Conservation (phyloP, 2,329 filamentous ascomycete species). For the Clarireedia hainanense region DNA sequence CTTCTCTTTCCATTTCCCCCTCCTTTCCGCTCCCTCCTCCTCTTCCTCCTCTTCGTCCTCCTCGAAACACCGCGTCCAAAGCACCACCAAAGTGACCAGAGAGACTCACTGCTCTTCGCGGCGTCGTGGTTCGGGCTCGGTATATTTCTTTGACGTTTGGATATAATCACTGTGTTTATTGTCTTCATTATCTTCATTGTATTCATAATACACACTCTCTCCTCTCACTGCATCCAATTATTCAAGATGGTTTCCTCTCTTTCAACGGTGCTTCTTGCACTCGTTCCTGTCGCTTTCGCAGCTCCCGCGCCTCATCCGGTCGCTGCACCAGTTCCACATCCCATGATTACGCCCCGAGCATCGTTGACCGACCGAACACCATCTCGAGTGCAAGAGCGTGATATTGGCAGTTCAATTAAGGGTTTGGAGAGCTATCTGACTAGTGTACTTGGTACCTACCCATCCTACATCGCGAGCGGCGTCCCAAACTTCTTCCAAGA, state of each 20-base stretch:
- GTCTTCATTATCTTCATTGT: too few relatives aligned
- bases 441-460: conserved; percentile 46
- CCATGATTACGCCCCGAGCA: conserved; percentile 41
- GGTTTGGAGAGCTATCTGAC: conserved; percentile 43
- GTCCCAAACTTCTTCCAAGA: conserved; percentile 61
- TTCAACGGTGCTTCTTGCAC: conserved; percentile 12
- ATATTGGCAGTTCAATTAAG: conserved; percentile 40
- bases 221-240: too few relatives aligned
- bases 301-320: conserved; percentile 20
- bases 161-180: too few relatives aligned
- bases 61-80: not conserved
- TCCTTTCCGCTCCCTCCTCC: not conserved
- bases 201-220: too few relatives aligned
- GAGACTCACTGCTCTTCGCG: too few relatives aligned
- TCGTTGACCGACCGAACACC: conserved; percentile 32
- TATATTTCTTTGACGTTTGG: too few relatives aligned
- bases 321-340: conserved; percentile 29
- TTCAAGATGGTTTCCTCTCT: conserved; percentile 3
- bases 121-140: too few relatives aligned
- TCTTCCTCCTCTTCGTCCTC: not conserved
- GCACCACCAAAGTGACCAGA: not conserved
- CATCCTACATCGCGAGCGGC: conserved; percentile 53
- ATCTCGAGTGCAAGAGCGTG: conserved; percentile 33
- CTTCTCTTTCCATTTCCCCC: not conserved
- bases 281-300: conserved; percentile 21